Conservation (phyloP, 2,329 filamentous ascomycete genomes). For the Apiospora marii region DNA sequence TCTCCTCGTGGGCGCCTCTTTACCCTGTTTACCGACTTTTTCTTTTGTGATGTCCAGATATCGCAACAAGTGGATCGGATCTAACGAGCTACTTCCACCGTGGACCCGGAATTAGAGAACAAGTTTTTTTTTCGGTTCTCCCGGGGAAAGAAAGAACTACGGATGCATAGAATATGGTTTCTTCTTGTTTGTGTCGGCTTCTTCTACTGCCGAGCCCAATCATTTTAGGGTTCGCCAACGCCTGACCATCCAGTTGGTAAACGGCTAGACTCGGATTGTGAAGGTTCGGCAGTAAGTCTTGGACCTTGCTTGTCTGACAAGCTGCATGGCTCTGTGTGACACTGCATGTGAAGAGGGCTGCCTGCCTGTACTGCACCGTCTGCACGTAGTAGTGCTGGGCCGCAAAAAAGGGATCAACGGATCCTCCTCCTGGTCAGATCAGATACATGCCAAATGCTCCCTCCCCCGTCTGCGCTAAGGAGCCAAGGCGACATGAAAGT, state of each 20-base stretch:
- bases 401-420: background rate
- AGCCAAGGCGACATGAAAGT: background rate
- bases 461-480: background rate
- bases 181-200: background rate
- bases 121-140: background rate
- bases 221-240: background rate
- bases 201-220: background rate
- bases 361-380: too few relatives aligned
- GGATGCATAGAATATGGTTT: background rate
- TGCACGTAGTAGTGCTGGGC: too few relatives aligned
- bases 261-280: constrained; percentile 6
- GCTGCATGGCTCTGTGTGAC: background rate
- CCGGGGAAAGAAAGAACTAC: background rate
- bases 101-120: background rate
- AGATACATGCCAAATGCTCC: background rate
- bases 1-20: background rate
- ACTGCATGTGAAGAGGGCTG: background rate
- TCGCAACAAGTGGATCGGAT: constrained; percentile 1
- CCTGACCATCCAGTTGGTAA: background rate
- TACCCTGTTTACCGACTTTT: background rate
- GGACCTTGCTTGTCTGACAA: background rate
- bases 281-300: constrained; percentile 6
- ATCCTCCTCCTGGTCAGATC: background rate
- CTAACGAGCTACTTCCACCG: background rate
- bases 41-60: background rate